Base-by-base conservation (phyloP, 768 basidiomycete genomes). In the Tephrocybe sp. region DNA sequence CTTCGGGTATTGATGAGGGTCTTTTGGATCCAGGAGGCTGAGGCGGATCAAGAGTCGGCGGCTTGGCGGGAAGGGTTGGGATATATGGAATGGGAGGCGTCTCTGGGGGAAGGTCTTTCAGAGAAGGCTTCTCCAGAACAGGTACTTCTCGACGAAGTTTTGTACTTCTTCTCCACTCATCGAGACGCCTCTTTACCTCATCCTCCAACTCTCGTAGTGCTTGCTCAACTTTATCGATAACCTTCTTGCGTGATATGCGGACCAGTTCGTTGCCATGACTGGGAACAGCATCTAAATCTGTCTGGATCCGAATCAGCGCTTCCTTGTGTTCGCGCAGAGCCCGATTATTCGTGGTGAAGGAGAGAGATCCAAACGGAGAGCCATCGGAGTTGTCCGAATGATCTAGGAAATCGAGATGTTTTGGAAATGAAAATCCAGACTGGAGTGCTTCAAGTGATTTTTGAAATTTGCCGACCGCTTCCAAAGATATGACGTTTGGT, bases 311-410 rank as follows among this genome's bases (percentile, higher is more conserved):
- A 28, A 47, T 30, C 9, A 53, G 17, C 3, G 40, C 23, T 21
- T 53, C 51, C 25, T 47, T 53, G 32, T 53, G 40, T 17, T 53
- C 32, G 17, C 51, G 51, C 21, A 53, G 15, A 17, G 39, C 32
- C 14, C 40, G 7, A 33, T 53, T 53, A 10, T 14, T 47, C 24
- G 17, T 47, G 10, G 26, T 47, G 11, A 47, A 43, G 21, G 45
- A 21, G 1, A 53, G 51, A 36, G 41, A 24, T 14, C 45, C 51
- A 14, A 53, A 24, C 12, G 51, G 45, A 23, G 51, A 53, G 32
- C 40, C 26, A 18, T 53, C 51, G 20, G n/a, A 53, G 20, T n/a
- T 7, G 38, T 37, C 34, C 14, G 39, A 15, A 40, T 4, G 15
- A 33, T 36, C 39, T 23, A 34, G 28, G 33, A 53, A 48, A 17